A percentile compares a stretch with the other conserved stretches of the same genome.
Conservation (phyloP, 345 rosid genomes). For the Pistacia integerrima region DNA sequence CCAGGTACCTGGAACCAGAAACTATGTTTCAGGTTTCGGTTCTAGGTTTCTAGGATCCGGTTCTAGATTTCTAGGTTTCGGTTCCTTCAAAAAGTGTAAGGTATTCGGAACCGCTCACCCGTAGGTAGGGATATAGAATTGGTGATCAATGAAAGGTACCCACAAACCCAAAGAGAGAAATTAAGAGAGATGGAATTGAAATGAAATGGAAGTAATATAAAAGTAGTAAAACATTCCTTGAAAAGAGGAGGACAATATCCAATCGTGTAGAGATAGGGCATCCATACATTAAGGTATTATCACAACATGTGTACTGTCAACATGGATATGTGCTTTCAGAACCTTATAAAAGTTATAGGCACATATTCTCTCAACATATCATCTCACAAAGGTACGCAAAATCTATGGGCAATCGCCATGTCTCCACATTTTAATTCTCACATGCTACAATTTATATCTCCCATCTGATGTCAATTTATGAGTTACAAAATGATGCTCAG, state of each 20-base stretch:
- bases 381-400: conserved; percentile 17
- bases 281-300: conserved; percentile 33
- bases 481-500: too few relatives aligned
- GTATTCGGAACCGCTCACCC: too few relatives aligned
- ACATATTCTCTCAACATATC: conserved; percentile 40
- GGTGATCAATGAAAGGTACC: too few relatives aligned
- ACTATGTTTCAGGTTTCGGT: too few relatives aligned
- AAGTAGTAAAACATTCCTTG: conserved; percentile 17
- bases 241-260: conserved; percentile 31
- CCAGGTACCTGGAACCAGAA: too few relatives aligned
- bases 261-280: conserved; percentile 30
- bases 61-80: too few relatives aligned
- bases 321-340: conserved; percentile 28
- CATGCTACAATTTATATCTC: neutral
- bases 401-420: conserved; percentile 34
- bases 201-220: neutral
- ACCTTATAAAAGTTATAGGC: conserved; percentile 15
- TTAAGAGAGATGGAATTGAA: neutral
- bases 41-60: too few relatives aligned
- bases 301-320: neutral
- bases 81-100: too few relatives aligned
- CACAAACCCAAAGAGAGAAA: neutral
- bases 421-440: conserved; percentile 18
- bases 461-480: too few relatives aligned
- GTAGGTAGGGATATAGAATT: too few relatives aligned